Conservation (phyloP, 169 alveolate species). For the Plasmodium coatneyi region DNA sequence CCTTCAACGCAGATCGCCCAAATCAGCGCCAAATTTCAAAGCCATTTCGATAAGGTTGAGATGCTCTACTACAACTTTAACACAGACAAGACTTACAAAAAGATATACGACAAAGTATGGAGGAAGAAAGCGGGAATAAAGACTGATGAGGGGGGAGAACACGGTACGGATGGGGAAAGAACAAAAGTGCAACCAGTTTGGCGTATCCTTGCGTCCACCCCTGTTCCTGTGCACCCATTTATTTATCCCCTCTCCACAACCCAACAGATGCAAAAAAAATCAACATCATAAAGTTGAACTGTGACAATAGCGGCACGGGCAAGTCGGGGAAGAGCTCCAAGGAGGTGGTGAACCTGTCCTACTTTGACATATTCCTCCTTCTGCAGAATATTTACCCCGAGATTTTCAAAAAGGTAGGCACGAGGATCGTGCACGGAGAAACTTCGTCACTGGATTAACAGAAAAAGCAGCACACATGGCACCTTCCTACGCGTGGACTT, state of each 20-base stretch:
- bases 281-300: conserved; percentile 34
- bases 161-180: not conserved
- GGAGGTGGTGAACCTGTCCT: conserved; percentile 47
- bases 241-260: not conserved
- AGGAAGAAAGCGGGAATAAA: conserved; percentile 22
- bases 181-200: not conserved
- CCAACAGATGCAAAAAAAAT: conserved; percentile 30
- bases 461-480: not conserved
- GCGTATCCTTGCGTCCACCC: not conserved
- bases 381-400: conserved; percentile 63
- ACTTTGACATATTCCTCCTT: conserved; percentile 44
- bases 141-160: conserved; percentile 19
- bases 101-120: conserved; percentile 57
- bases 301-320: not conserved
- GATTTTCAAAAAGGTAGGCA: conserved; percentile 37
- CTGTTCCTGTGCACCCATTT: not conserved
- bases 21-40: conserved; percentile 34
- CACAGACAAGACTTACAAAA: conserved; percentile 63
- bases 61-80: conserved; percentile 46
- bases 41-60: conserved; percentile 54
- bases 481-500: not conserved
- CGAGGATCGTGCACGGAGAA: not conserved
- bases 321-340: conserved; percentile 14
- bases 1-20: conserved; percentile 8
- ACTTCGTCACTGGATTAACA: not conserved